Conservation (phyloP, 1,284 basidiomycete genomes). For the Exsudoporus floridanus region DNA sequence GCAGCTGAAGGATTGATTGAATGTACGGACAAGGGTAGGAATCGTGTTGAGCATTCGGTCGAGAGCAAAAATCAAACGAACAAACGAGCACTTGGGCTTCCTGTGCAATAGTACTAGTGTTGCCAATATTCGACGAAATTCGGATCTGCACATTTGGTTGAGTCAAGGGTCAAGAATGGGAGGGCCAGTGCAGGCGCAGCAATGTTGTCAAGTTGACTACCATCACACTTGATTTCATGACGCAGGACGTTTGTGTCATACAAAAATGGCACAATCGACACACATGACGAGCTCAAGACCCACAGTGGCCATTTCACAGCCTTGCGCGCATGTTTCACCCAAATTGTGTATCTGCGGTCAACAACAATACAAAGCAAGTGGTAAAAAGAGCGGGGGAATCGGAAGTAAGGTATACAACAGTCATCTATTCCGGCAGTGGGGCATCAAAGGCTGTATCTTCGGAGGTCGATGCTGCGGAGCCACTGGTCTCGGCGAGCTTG, state of each 20-base stretch:
- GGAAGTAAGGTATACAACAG: background rate
- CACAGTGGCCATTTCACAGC: background rate
- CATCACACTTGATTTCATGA: background rate
- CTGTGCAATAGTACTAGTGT: background rate
- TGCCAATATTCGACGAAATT: background rate
- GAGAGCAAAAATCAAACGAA: too few species aligned
- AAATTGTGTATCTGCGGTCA: conserved; percentile 1
- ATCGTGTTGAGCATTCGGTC: background rate
- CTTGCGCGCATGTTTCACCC: background rate
- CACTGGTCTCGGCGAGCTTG: conserved; percentile 23
- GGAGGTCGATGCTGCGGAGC: conserved; percentile 3
- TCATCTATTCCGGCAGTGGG: conserved; percentile 13
- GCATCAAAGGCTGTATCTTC: conserved; percentile 1
- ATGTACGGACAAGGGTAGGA: background rate
- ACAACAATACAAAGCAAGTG: conserved; percentile 8
- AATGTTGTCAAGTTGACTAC: background rate
- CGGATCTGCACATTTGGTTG: background rate
- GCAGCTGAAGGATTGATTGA: background rate
- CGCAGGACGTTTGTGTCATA: background rate
- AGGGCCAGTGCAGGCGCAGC: background rate
- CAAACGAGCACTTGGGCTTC: background rate
- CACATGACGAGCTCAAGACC: background rate
- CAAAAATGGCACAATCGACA: background rate
- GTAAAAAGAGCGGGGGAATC: conserved; percentile 1
- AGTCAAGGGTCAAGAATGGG: background rate